These are phyloP conservation scores for Plectosphaerella cucumerina DNA, from an alignment of 2,329 filamentous ascomycete genomes.

Conservation along the genomic window DNA sequence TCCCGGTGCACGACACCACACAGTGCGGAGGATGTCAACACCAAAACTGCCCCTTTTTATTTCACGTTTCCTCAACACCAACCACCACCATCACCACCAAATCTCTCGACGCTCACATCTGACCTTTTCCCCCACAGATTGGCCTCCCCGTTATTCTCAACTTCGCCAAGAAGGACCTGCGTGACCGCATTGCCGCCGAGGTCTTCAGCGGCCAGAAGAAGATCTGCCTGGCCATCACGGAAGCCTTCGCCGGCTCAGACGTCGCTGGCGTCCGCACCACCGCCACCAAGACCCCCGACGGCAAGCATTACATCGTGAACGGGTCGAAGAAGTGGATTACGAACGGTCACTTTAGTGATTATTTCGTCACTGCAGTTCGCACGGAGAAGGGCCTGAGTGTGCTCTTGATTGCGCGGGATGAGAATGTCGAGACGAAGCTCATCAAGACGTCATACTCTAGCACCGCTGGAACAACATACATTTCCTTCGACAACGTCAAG, in stretches of 20 bases:
- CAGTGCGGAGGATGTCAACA: too few relatives aligned
- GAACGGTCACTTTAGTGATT: conserved; percentile 75
- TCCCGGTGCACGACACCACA: too few relatives aligned
- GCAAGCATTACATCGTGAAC: conserved; percentile 67
- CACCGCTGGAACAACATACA: conserved; percentile 71
- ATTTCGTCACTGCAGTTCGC: conserved; percentile 77
- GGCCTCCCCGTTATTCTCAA: conserved; percentile 3
- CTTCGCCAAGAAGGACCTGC: conserved; percentile 38
- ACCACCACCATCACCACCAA: conserved; percentile 39
- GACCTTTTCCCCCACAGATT: neutral
- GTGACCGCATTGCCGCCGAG: conserved; percentile 64
- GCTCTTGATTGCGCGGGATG: conserved; percentile 67
- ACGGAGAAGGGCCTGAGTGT: conserved; percentile 78
- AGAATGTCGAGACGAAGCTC: conserved; percentile 69
- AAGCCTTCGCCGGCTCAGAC: conserved; percentile 82
- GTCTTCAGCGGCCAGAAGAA: conserved; percentile 80
- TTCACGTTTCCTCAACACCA: conserved; percentile 74
- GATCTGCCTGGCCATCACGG: conserved; percentile 82
- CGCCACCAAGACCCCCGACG: conserved; percentile 70
- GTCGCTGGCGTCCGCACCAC: conserved; percentile 78
- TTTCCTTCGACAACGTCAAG: conserved; percentile 84
- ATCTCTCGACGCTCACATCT: too few relatives aligned
- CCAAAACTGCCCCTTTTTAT: too few relatives aligned
- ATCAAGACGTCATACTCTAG: conserved; percentile 83
- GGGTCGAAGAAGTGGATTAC: conserved; percentile 86